phyloP scores from a whole-genome alignment of 2,329 filamentous ascomycete genomes.

The Ophiognomonia clavigignenti-juglandacearum region DNA sequence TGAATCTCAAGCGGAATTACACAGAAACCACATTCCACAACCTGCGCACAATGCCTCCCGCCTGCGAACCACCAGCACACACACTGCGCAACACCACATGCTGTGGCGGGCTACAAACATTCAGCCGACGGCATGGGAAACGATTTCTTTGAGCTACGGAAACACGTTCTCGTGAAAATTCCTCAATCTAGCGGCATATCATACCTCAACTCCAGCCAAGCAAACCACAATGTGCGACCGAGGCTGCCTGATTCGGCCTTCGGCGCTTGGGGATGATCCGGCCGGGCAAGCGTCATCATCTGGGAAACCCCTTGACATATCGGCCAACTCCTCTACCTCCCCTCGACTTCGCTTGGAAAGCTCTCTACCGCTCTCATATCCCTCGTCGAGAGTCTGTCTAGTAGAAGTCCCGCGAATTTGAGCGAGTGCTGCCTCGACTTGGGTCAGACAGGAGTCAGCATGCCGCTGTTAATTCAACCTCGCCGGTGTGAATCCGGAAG shows the following conservation, averaged over 20 bases:
- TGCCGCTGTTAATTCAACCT: constrained; percentile 12
- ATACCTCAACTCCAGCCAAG: constrained; percentile 3
- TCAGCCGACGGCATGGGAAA: constrained; percentile 1
- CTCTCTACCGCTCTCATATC: not conserved
- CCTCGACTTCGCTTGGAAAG: not conserved
- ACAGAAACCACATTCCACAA: not conserved
- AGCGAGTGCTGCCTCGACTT: constrained; percentile 14
- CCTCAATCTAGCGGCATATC: not conserved
- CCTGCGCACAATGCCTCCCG: not conserved
- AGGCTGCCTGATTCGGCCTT: not conserved
- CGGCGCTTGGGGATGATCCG: not conserved
- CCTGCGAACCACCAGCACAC: not conserved
- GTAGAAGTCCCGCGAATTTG: constrained; percentile 10
- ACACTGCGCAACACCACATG: not conserved
- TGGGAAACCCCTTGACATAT: too few species aligned
- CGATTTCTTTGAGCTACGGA: constrained; percentile 3
- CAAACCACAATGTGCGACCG: constrained; percentile 10
- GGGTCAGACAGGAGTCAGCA: constrained; percentile 9
- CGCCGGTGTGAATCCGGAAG: not conserved
- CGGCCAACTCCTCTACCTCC: too few species aligned
- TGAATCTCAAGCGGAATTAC: too few species aligned
- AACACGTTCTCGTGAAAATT: constrained; percentile 4
- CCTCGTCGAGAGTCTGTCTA: not conserved
- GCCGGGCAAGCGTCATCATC: not conserved
- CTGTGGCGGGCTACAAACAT: not conserved